phyloP scores from a whole-genome alignment of 2,329 filamentous ascomycete genomes.

The Leptographium lundbergii region DNA sequence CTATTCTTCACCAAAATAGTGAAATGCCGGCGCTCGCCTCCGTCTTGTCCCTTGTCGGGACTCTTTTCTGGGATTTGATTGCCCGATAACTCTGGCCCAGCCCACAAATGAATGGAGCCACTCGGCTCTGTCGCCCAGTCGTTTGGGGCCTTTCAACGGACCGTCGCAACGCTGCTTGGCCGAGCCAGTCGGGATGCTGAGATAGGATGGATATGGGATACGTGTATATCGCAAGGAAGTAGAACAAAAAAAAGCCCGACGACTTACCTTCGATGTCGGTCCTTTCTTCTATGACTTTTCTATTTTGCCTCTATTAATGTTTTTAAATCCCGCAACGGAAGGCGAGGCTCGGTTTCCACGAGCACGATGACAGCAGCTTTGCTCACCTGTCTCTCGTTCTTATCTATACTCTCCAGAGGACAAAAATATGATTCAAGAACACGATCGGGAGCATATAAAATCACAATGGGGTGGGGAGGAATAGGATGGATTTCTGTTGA shows the following conservation, averaged over 20 bases:
- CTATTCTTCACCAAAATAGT: neutral
- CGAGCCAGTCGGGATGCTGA: neutral
- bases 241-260: neutral
- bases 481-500: conserved; percentile 6
- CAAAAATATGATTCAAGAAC: neutral
- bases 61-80: neutral
- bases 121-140: neutral
- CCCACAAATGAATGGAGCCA: conserved; percentile 2
- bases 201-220: neutral
- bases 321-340: neutral
- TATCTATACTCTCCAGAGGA: neutral
- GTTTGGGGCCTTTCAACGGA: neutral
- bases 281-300: neutral
- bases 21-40: neutral
- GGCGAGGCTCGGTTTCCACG: neutral
- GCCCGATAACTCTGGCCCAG: neutral
- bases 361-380: neutral
- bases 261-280: neutral
- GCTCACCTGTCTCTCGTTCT: neutral
- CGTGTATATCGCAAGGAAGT: neutral
- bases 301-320: neutral
- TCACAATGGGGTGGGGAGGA: conserved; percentile 8
- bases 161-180: neutral
- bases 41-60: neutral
- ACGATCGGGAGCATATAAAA: neutral